Percentiles rank a stretch among this genome's conserved stretches.
These are phyloP conservation scores for Fagopyrum tataricum DNA, from an alignment of 148 eudicot species.

Conservation along the genomic window DNA sequence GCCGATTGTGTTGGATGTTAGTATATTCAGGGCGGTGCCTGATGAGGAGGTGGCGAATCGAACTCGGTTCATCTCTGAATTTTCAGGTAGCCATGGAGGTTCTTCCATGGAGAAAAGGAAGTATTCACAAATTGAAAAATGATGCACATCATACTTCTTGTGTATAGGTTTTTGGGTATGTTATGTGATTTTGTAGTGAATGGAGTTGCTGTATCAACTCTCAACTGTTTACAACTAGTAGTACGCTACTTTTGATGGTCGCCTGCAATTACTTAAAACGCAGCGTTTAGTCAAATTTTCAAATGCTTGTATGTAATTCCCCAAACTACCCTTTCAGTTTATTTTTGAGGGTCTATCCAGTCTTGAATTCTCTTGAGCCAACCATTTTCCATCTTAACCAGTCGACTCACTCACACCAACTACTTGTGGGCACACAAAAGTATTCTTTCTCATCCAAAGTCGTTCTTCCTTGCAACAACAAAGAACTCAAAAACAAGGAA, in stretches of 20 bases:
- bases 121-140: not conserved
- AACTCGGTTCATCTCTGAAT: not conserved
- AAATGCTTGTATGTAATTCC: not conserved
- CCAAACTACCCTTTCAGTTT: not conserved
- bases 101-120: not conserved
- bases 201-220: not conserved
- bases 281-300: not conserved
- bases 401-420: not conserved
- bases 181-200: not conserved
- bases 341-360: conserved; percentile 3
- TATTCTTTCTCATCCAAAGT: not conserved
- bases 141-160: not conserved
- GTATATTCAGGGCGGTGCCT: conserved; percentile 36
- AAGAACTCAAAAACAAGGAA: not conserved
- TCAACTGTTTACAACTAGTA: not conserved
- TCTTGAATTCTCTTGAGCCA: not conserved
- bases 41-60: conserved; percentile 17
- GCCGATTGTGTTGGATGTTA: conserved; percentile 24
- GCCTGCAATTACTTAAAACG: not conserved
- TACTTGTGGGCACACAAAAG: not conserved
- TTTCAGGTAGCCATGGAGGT: not conserved
- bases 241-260: not conserved
- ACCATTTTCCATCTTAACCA: not conserved
- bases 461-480: not conserved
- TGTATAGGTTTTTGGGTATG: not conserved